A percentile compares a stretch with the other conserved stretches of the same genome.
phyloP scores from a whole-genome alignment of 1,284 basidiomycete species.

The Trametes pubescens region DNA sequence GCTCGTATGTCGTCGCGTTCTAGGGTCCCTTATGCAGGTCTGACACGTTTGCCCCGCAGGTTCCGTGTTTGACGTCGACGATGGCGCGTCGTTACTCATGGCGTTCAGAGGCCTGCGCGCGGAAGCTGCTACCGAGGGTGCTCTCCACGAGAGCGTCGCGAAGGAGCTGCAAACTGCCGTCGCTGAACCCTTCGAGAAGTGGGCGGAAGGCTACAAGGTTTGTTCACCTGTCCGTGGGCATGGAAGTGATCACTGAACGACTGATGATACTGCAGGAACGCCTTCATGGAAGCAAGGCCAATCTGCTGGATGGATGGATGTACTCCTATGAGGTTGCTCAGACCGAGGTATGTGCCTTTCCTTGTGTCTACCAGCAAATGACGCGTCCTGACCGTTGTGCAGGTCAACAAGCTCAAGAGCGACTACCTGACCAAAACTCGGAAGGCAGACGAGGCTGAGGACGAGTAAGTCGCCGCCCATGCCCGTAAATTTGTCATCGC shows the following conservation, averaged over 20 bases:
- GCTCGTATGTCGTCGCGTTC: slow-evolving; percentile 51
- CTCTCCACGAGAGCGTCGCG: slow-evolving; percentile 69
- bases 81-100: slow-evolving; percentile 80
- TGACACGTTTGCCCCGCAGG: slow-evolving; percentile 42
- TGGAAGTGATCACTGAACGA: neutral
- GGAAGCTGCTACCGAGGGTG: slow-evolving; percentile 72
- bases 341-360: slow-evolving; percentile 55
- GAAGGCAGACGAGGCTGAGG: slow-evolving; percentile 87
- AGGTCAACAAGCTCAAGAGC: slow-evolving; percentile 75
- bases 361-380: slow-evolving; percentile 1
- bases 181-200: slow-evolving; percentile 76
- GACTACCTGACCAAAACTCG: slow-evolving; percentile 81
- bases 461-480: slow-evolving; percentile 66
- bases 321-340: slow-evolving; percentile 71
- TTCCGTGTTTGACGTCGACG: slow-evolving; percentile 76
- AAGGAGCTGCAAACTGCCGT: slow-evolving; percentile 74
- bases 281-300: slow-evolving; percentile 61
- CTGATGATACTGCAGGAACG: slow-evolving; percentile 56
- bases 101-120: slow-evolving; percentile 81
- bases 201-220: slow-evolving; percentile 76
- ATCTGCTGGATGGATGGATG: slow-evolving; percentile 75
- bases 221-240: slow-evolving; percentile 29
- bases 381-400: neutral
- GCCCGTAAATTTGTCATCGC: neutral
- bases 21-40: neutral